A percentile compares a stretch with the other conserved stretches of the same genome.
These are phyloP conservation scores for Ophiostoma pallidulum DNA, from an alignment of 2,329 filamentous ascomycete species.

Conservation along the genomic window DNA sequence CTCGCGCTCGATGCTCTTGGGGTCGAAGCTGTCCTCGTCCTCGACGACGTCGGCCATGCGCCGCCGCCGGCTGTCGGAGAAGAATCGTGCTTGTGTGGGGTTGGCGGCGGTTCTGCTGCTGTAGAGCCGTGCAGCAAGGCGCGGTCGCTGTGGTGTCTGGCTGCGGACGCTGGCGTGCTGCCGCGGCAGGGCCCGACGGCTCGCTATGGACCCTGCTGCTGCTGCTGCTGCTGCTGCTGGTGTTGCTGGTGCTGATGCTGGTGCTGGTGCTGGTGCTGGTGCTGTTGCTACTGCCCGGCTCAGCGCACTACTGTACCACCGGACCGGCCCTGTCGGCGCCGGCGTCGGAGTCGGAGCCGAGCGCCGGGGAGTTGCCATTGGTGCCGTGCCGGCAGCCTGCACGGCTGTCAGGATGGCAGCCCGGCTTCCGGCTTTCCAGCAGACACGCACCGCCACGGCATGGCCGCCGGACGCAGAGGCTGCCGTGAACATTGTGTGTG, in stretches of 20 bases:
- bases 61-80: slow-evolving; percentile 21
- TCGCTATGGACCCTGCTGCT: background rate
- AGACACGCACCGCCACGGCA: slow-evolving; percentile 7
- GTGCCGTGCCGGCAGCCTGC: background rate
- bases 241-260: background rate
- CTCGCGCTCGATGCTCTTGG: slow-evolving; percentile 66
- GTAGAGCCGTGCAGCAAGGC: background rate
- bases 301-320: slow-evolving; percentile 9
- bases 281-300: background rate
- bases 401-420: background rate
- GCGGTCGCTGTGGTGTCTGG: background rate
- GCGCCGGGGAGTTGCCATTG: background rate
- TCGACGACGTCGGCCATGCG: slow-evolving; percentile 20
- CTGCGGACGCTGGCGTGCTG: no score
- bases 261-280: background rate
- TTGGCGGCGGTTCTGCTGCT: background rate
- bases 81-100: slow-evolving; percentile 14
- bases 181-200: no score
- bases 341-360: background rate
- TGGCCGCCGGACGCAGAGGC: slow-evolving; percentile 10
- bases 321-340: background rate
- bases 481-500: slow-evolving; percentile 7
- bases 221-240: background rate
- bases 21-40: slow-evolving; percentile 53
- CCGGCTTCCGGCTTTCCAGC: slow-evolving; percentile 7